A percentile compares a stretch with the other conserved stretches of the same genome.
phyloP scores from a whole-genome alignment of 768 basidiomycete genomes.

The Leccinellum rugosiceps region DNA sequence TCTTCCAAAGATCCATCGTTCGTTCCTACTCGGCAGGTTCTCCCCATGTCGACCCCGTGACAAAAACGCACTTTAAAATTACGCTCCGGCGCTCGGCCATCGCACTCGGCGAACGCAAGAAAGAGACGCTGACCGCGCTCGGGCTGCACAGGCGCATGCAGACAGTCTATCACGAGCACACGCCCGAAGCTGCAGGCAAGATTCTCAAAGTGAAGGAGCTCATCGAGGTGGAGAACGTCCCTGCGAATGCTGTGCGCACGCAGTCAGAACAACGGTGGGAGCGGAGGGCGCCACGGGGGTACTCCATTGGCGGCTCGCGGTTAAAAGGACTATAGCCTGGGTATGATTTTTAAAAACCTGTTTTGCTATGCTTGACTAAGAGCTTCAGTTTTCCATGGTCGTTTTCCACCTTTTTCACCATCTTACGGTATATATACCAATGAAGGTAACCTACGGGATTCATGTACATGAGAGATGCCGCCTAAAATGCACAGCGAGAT shows the following conservation, averaged over 20 bases:
- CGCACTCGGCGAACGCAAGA: slow-evolving; percentile 66
- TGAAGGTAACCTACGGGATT: neutral
- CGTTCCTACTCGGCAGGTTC: slow-evolving; percentile 10
- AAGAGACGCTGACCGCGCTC: slow-evolving; percentile 75
- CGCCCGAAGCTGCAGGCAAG: slow-evolving; percentile 76
- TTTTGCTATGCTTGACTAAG: neutral
- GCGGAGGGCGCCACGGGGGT: slow-evolving; percentile 66
- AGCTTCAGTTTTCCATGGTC: neutral
- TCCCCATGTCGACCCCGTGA: slow-evolving; percentile 5
- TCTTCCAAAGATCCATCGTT: slow-evolving; percentile 4
- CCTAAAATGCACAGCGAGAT: slow-evolving; percentile 21
- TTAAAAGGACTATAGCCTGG: slow-evolving; percentile 17
- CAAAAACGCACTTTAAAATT: slow-evolving; percentile 80
- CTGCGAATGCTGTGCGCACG: slow-evolving; percentile 61
- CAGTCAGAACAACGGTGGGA: slow-evolving; percentile 65
- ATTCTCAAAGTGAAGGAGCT: slow-evolving; percentile 89
- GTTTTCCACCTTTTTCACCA: neutral
- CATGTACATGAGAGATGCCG: neutral
- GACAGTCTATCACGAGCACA: slow-evolving; percentile 77
- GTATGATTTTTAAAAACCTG: slow-evolving; percentile 2
- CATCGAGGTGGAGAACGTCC: slow-evolving; percentile 84
- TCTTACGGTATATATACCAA: neutral
- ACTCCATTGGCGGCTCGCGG: slow-evolving; percentile 46
- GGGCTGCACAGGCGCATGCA: slow-evolving; percentile 67
- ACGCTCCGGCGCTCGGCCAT: slow-evolving; percentile 87